Evolutionary conservation across 768 basidiomycete genomes (phyloP), one percentile per base, ranked within the genome.

Genomic region (Lyophyllum semitale): DNA sequence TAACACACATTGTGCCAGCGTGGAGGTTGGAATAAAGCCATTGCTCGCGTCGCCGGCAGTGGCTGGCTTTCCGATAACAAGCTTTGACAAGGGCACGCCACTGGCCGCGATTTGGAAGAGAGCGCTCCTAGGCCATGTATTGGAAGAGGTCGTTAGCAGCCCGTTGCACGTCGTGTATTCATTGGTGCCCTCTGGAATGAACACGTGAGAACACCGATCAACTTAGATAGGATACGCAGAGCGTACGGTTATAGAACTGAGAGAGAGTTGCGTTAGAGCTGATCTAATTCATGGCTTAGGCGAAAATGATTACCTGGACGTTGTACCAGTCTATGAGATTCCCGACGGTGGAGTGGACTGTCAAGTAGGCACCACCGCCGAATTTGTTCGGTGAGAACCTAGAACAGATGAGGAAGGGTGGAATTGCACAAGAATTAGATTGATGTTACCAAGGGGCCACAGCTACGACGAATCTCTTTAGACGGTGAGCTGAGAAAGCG

Each of bases 31-130:
- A 57, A 91, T 84, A 70, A 79, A 89, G 4, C 85, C 84, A 58
- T 80, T 86, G 57, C 56, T 76, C 2, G 85, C 84, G 50, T 83
- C 81, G 5, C 68, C 58, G 0, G 74, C 53, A 11, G 64, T 71
- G 1, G 82, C 83, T 1, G 87, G 88, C 68, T 91, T 91, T 6
- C 88, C 88, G 64, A 91, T 87, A 61, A 90, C 82, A 48, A 90
- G 73, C 70, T 91, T 89, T 65, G 78, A 66, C 44, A 83, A 63
- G 6, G 76, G 65, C 8, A 90, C 79, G 18, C 85, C 85, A 54
- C 71, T 79, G 2, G 77, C 76, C 33, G 81, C 78, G 57, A 85
- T 83, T 66, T 84, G 78, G 69, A 84, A 82, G 25, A 78, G 70
- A 1, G 87, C 76, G 0, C 84, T 77, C 27, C 83, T 52, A 7